Percentiles rank a stretch among this genome's conserved stretches.
These are phyloP conservation scores for Stachybotrys elegans DNA, from an alignment of 2,329 filamentous ascomycete species.

Conservation along the genomic window DNA sequence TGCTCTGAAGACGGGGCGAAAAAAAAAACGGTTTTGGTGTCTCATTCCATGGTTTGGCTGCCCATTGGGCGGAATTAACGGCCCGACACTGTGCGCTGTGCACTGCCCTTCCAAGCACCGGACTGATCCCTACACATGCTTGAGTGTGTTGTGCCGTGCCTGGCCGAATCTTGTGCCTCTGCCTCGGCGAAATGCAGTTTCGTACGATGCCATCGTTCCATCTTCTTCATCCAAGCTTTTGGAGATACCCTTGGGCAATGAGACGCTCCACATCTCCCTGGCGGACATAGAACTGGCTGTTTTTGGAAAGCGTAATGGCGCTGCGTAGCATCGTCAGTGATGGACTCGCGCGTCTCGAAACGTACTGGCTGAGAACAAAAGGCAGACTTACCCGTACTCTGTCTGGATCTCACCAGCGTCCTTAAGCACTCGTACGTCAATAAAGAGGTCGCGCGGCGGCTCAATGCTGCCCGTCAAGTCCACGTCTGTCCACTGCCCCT, in stretches of 20 bases:
- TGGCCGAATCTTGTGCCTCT: too few relatives aligned
- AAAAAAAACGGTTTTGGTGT: too few relatives aligned
- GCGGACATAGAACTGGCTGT: constrained; percentile 95
- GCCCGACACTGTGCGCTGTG: too few relatives aligned
- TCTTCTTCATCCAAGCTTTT: constrained; percentile 80
- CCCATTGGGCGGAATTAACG: too few relatives aligned
- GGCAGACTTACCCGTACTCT: constrained; percentile 77
- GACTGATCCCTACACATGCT: too few relatives aligned
- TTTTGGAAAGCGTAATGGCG: constrained; percentile 92
- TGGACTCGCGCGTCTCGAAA: neutral
- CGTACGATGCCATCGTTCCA: too few relatives aligned
- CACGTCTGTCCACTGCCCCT: constrained; percentile 97
- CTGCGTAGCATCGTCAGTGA: constrained; percentile 39
- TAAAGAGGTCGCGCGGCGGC: constrained; percentile 91
- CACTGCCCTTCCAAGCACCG: too few relatives aligned
- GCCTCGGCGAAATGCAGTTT: too few relatives aligned
- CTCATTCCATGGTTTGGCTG: too few relatives aligned
- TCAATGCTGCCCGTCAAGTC: constrained; percentile 92
- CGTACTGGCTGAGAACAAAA: too few relatives aligned
- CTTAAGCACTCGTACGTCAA: constrained; percentile 91
- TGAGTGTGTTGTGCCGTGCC: too few relatives aligned
- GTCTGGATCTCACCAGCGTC: constrained; percentile 98
- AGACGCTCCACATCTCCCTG: constrained; percentile 93
- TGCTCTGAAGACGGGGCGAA: too few relatives aligned
- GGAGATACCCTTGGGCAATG: constrained; percentile 91